Conservation (phyloP, 2,329 filamentous ascomycete genomes). For the Dothistroma pini region DNA sequence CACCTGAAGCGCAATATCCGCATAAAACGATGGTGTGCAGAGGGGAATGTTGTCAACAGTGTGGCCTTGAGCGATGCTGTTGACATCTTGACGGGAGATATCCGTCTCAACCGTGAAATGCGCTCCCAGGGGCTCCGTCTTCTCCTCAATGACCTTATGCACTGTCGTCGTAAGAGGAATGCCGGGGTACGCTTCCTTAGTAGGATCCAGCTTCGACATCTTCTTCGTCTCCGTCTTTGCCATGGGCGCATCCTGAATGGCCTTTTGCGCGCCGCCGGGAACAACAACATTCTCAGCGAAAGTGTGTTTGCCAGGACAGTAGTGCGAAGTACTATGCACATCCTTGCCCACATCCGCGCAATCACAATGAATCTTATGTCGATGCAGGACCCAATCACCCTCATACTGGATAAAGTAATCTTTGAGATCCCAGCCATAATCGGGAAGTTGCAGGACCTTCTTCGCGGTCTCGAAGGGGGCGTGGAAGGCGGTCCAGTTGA, state of each 20-base stretch:
- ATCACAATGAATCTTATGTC: neutral
- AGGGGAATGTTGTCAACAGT: conserved; percentile 41
- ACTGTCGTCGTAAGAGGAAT: neutral
- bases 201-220: conserved; percentile 34
- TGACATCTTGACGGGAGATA: conserved; percentile 39
- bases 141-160: conserved; percentile 11
- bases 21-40: conserved; percentile 38
- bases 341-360: neutral
- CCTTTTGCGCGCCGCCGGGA: conserved; percentile 21
- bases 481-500: conserved; percentile 63
- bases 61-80: conserved; percentile 42
- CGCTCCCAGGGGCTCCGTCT: neutral
- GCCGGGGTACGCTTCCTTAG: conserved; percentile 28
- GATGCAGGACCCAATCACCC: conserved; percentile 29
- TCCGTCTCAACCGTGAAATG: conserved; percentile 39
- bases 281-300: conserved; percentile 1
- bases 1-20: conserved; percentile 35
- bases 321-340: conserved; percentile 20
- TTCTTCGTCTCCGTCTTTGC: neutral
- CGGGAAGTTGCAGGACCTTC: conserved; percentile 44
- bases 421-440: conserved; percentile 34
- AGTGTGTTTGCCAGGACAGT: neutral
- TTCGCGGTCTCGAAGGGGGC: conserved; percentile 41
- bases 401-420: conserved; percentile 37
- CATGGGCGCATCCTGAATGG: conserved; percentile 21